Evolutionary conservation across 2,329 filamentous ascomycete genomes (phyloP).

Genomic region (Beauveria australis): DNA sequence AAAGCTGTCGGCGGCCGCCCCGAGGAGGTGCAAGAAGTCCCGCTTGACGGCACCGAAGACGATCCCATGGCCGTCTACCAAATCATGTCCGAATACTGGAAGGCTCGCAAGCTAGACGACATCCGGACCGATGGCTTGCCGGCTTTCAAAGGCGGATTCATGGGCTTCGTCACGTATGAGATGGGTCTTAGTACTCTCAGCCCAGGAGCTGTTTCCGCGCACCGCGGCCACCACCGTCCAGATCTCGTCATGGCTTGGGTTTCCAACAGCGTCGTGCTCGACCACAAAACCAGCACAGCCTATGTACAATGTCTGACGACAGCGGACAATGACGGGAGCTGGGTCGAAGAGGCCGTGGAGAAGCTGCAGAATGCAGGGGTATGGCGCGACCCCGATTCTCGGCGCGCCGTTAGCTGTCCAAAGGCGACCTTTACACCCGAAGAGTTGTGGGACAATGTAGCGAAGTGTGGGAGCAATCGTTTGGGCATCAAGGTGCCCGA

Average conservation of each 20-base stretch:
- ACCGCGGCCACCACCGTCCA: constrained; percentile 38
- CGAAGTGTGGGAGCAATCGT: constrained; percentile 5
- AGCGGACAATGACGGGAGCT: constrained; percentile 21
- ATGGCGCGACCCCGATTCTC: constrained; percentile 21
- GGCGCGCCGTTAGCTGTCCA: constrained; percentile 3
- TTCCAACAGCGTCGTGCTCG: constrained; percentile 67
- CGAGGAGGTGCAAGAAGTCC: constrained; percentile 21
- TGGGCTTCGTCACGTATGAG: constrained; percentile 82
- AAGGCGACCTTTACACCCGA: constrained; percentile 2
- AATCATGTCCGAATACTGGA: constrained; percentile 38
- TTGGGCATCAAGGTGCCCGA: constrained; percentile 32
- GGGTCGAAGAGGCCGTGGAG: constrained; percentile 23
- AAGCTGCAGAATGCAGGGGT: constrained; percentile 24
- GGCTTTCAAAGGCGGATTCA: constrained; percentile 74
- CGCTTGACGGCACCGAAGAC: constrained; percentile 18
- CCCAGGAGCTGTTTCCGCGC: constrained; percentile 19
- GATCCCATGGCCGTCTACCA: constrained; percentile 39
- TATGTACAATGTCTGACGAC: constrained; percentile 49
- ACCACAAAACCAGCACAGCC: constrained; percentile 54
- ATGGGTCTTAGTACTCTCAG: constrained; percentile 50
- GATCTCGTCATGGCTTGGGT: constrained; percentile 73
- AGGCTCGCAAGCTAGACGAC: constrained; percentile 18
- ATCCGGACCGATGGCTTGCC: constrained; percentile 15
- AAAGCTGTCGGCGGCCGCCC: constrained; percentile 4
- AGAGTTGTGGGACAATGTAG: constrained; percentile 13